Evolutionary conservation across 1,284 basidiomycete species (phyloP).

Genomic region (Ustilago nuda): DNA sequence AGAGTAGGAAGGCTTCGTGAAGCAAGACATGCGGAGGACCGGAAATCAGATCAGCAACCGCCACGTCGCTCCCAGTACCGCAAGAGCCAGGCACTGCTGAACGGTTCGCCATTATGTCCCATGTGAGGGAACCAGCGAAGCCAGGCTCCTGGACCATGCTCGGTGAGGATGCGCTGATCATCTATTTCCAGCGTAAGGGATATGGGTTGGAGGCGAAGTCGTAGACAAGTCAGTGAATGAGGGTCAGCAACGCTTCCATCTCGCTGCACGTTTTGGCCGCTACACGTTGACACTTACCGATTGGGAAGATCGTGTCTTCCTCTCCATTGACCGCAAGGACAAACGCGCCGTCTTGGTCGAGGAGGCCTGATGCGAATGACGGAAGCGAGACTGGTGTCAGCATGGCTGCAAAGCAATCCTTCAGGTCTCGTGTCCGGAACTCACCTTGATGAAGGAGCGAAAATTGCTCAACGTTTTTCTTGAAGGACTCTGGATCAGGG

Average conservation of each 20-base stretch:
- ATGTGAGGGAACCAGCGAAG: constrained; percentile 45
- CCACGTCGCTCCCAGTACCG: constrained; percentile 25
- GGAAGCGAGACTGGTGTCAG: not conserved
- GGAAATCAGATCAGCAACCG: constrained; percentile 12
- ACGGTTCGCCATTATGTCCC: constrained; percentile 48
- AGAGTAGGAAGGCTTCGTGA: not conserved
- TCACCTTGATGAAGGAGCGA: constrained; percentile 38
- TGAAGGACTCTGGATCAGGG: constrained; percentile 30
- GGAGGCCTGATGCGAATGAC: constrained; percentile 17
- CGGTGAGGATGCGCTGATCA: constrained; percentile 40
- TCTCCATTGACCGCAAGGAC: constrained; percentile 42
- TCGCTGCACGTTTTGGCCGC: not conserved
- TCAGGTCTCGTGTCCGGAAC: not conserved
- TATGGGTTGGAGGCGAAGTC: not conserved
- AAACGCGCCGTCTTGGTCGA: constrained; percentile 27
- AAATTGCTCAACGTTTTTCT: constrained; percentile 28
- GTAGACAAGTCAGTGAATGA: not conserved
- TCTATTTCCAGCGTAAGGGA: constrained; percentile 6
- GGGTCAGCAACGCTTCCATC: not conserved
- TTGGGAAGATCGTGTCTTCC: constrained; percentile 48
- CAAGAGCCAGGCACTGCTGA: constrained; percentile 35
- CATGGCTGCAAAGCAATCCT: not conserved
- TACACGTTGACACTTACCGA: constrained; percentile 22
- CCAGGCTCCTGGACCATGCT: constrained; percentile 40
- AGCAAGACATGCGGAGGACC: not conserved